Percentiles rank a stretch among this genome's conserved stretches.
Conservation (phyloP, 257 asterid species). For the Parsonsia alboflavescens region DNA sequence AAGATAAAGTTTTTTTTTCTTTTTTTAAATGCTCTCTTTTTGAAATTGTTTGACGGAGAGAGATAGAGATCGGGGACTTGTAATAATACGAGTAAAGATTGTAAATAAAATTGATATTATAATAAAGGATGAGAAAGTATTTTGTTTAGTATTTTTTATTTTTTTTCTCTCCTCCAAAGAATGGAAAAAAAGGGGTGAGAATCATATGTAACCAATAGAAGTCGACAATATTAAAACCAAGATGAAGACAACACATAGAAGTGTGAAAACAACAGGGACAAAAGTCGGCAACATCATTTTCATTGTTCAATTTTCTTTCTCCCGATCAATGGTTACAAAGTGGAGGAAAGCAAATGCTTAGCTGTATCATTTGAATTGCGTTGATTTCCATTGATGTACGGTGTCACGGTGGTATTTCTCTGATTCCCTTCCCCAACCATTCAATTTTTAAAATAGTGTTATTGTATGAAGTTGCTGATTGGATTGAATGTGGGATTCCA, state of each 20-base stretch:
- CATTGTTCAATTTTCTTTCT: background rate
- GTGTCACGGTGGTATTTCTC: background rate
- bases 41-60: too few species aligned
- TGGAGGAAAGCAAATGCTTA: constrained; percentile 10
- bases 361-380: constrained; percentile 3
- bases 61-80: too few species aligned
- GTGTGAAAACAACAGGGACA: constrained; percentile 13
- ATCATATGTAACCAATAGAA: constrained; percentile 1
- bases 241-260: background rate
- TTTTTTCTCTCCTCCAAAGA: too few species aligned
- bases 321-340: background rate
- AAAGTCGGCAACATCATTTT: constrained; percentile 7
- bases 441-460: background rate
- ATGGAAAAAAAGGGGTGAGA: too few species aligned
- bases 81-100: too few species aligned
- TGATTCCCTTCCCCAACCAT: background rate
- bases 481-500: background rate
- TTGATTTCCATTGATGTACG: background rate
- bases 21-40: too few species aligned
- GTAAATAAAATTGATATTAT: too few species aligned
- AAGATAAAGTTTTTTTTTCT: too few species aligned
- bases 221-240: background rate
- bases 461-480: background rate
- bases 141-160: too few species aligned
- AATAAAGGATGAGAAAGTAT: too few species aligned